Evolutionary conservation across 225 moss, liverwort and hornwort species (phyloP).

Genomic region (Sphagnum contortum): DNA sequence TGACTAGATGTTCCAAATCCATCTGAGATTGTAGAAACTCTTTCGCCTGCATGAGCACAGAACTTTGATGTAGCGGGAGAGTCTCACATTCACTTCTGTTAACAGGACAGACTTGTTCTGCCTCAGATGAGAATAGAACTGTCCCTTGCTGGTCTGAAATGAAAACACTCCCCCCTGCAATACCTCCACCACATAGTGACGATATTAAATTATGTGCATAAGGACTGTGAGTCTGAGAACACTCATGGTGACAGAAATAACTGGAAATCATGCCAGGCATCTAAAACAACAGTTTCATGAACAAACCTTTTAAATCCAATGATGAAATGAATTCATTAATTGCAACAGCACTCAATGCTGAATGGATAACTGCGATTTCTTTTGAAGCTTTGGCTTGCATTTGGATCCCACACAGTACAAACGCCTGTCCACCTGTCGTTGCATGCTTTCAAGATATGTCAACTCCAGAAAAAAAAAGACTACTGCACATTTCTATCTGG

Average conservation of each 20-base stretch:
- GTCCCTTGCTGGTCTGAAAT: slow-evolving; percentile 61
- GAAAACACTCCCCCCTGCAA: slow-evolving; percentile 66
- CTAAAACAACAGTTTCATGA: background rate
- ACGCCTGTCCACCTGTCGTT: slow-evolving; percentile 55
- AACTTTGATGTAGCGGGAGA: slow-evolving; percentile 25
- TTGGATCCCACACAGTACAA: slow-evolving; percentile 53
- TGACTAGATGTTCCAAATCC: slow-evolving; percentile 43
- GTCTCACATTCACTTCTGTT: slow-evolving; percentile 44
- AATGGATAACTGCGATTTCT: slow-evolving; percentile 61
- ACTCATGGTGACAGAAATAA: background rate
- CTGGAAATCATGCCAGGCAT: background rate
- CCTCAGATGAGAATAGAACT: slow-evolving; percentile 53
- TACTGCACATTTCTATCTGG: background rate
- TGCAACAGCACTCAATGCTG: slow-evolving; percentile 47
- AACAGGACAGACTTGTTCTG: slow-evolving; percentile 31
- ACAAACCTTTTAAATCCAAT: slow-evolving; percentile 51
- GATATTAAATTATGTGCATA: background rate
- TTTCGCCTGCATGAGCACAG: slow-evolving; percentile 40
- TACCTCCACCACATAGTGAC: slow-evolving; percentile 1
- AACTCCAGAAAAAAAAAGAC: background rate
- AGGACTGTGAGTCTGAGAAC: too few species aligned
- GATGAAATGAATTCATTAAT: slow-evolving; percentile 48
- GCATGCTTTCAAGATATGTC: background rate
- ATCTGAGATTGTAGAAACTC: slow-evolving; percentile 28
- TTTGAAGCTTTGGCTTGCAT: slow-evolving; percentile 32